A percentile compares a stretch with the other conserved stretches of the same genome.
Conservation (phyloP, 345 rosid genomes). For the Citrus australasica region DNA sequence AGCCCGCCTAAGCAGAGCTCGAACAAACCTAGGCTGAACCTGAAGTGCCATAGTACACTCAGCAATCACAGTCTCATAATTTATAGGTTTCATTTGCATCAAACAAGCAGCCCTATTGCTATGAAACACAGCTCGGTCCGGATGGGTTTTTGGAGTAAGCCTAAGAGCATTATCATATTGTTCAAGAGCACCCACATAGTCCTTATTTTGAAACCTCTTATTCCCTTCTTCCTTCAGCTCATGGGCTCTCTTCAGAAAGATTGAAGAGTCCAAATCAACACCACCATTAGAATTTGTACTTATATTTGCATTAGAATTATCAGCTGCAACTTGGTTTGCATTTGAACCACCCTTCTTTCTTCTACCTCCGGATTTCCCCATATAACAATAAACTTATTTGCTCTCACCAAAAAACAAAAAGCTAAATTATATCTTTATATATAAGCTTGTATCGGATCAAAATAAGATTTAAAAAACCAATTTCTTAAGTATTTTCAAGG, state of each 20-base stretch:
- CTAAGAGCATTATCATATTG: slow-evolving; percentile 69
- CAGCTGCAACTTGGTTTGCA: slow-evolving; percentile 47
- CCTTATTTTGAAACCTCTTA: slow-evolving; percentile 72
- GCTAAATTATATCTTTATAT: background rate
- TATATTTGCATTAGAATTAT: slow-evolving; percentile 18
- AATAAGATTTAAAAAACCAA: background rate
- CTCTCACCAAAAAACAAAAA: background rate
- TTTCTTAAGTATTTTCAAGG: background rate
- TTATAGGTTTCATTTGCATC: slow-evolving; percentile 98
- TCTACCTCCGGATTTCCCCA: slow-evolving; percentile 92
- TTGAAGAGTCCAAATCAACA: slow-evolving; percentile 63
- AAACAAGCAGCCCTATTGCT: slow-evolving; percentile 94
- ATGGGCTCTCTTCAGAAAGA: slow-evolving; percentile 75
- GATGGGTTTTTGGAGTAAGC: slow-evolving; percentile 72
- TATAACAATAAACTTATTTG: slow-evolving; percentile 11
- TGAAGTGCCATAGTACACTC: slow-evolving; percentile 87
- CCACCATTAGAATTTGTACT: slow-evolving; percentile 53
- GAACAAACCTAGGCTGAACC: slow-evolving; percentile 71
- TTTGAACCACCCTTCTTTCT: slow-evolving; percentile 66
- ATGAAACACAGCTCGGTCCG: slow-evolving; percentile 86
- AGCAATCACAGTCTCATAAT: slow-evolving; percentile 73
- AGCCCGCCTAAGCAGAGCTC: slow-evolving; percentile 91
- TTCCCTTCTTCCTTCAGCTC: slow-evolving; percentile 98
- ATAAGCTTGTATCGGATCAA: slow-evolving; percentile 2
- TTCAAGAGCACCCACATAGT: slow-evolving; percentile 79